Percentiles rank a stretch among this genome's conserved stretches.
Evolutionary conservation across 495 filamentous ascomycete genomes (phyloP).

Genomic region (Penicillium waksmanii): DNA sequence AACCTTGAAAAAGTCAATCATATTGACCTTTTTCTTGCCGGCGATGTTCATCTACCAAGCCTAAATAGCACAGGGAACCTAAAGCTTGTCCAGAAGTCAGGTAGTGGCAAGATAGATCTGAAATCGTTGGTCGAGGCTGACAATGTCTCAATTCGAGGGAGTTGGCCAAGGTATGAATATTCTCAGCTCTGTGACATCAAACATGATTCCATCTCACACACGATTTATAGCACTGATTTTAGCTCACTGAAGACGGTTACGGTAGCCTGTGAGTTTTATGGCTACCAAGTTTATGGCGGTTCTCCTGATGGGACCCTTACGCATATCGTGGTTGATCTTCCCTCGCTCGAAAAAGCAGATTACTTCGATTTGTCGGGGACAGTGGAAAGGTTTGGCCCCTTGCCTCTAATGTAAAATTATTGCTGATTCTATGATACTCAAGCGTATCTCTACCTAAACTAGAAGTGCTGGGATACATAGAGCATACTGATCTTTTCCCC

Average conservation of each 20-base stretch:
- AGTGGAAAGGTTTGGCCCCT: not conserved
- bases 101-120: conserved; percentile 2
- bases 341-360: not conserved
- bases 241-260: not conserved
- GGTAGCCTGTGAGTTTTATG: not conserved
- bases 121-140: conserved; percentile 1
- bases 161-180: conserved; percentile 5
- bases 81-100: not conserved
- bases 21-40: not conserved
- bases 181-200: not conserved
- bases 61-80: not conserved
- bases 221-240: not conserved
- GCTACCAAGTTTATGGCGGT: not conserved
- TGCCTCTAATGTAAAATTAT: not conserved
- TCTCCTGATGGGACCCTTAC: not conserved
- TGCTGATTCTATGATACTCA: not conserved
- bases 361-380: not conserved
- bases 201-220: not conserved
- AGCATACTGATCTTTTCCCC: not conserved
- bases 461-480: not conserved
- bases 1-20: not conserved
- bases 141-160: not conserved
- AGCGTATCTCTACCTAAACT: not conserved
- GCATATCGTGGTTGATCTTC: not conserved
- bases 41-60: not conserved